Base-by-base conservation (phyloP, 169 alveolate species). In the Pseudocohnilembus persalinus region DNA sequence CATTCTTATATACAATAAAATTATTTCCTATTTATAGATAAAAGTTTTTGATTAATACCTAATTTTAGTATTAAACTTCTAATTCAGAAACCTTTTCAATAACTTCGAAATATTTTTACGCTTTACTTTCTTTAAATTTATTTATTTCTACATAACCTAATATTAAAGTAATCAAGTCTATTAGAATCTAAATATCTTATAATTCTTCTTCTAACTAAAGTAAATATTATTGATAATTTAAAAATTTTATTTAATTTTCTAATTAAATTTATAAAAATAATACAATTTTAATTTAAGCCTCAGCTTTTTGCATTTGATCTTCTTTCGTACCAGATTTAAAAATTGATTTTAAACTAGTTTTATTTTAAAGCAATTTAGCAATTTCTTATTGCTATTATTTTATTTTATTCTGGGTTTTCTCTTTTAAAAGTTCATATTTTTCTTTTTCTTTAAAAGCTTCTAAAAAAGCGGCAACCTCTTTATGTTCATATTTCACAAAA, bases 171-270 rank as follows among this genome's bases (percentile, higher is more conserved):
- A 79, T 64, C 30, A 79, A 79, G 49, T 79, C 84, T 15, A 72
- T 73, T 16, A 79, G 28, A 16, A 79, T 20, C 29, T 73, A 29
- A n/a, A 34, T 29, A 1, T 49, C 63, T n/a, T 63, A 35, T 1
- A 79, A 79, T 79, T 79, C 84, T 33, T 79, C 63, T 63, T 79
- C 28, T 20, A 73, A 34, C 84, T 79, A 79, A n/a, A n/a, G 31
- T 25, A 79, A n/a, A 49, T 0, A n/a, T 79, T 0, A 28, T 16
- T 63, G 30, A 34, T 29, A 24, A 1, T 49, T 11, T 11, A 11
- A 11, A 4, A 20, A 49, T 20, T 49, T 11, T 31, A 77, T 1
- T 0, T 33, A 49, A 49, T 49, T n/a, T 77, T 77, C 64, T 63
- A 0, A 49, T 26, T 27, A 25, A 79, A 28, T 16, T 0, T 49